Evolutionary conservation across 306 rosid genomes (phyloP), one percentile per base, ranked within the genome.

Genomic region (Cucumis cinereus): DNA sequence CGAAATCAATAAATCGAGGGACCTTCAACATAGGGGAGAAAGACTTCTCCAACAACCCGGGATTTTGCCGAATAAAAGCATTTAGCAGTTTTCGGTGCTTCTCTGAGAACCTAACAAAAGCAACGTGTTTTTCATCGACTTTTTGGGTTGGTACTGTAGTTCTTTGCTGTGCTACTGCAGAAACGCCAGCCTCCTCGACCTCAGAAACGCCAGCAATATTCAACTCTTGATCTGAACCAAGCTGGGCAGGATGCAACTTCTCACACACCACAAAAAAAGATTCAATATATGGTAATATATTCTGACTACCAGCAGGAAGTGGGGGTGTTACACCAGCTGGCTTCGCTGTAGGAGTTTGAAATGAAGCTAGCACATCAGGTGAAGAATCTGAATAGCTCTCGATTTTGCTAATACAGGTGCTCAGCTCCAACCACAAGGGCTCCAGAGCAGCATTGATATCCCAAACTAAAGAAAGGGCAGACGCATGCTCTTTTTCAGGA

Each of bases 191-290:
- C 64, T 89, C 97, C 63, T 91, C 97, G 63, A 85, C 85, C 77
- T 91, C 97, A 80, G 98, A 85, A 74, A 83, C 85, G 38, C 72
- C 82, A 79, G 91, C 83, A 86, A 84, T 69, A 79, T 83, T 77
- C 50, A 81, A 81, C 73, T 88, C 97, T 66, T 83, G 85, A 84
- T 77, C 84, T 74, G 92, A 89, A 80, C 92, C 92, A 8, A 87
- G 85, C 72, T 82, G 89, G 58, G 90, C 87, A 77, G 96, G 97
- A 84, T 89, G 97, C 75, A 93, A 84, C 84, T 91, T 93, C 87
- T 93, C 98, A 86, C 96, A 91, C 67, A 91, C 92, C 72, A 93
- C 97, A 67, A 93, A 93, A 87, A 93, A 93, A 22, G 98, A 91
- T 82, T 93, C 98, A 59, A 93, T 93, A 77, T 91, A 93, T 50